Conservation (phyloP, 2,329 filamentous ascomycete species). For the Escovopsis sp. region DNA sequence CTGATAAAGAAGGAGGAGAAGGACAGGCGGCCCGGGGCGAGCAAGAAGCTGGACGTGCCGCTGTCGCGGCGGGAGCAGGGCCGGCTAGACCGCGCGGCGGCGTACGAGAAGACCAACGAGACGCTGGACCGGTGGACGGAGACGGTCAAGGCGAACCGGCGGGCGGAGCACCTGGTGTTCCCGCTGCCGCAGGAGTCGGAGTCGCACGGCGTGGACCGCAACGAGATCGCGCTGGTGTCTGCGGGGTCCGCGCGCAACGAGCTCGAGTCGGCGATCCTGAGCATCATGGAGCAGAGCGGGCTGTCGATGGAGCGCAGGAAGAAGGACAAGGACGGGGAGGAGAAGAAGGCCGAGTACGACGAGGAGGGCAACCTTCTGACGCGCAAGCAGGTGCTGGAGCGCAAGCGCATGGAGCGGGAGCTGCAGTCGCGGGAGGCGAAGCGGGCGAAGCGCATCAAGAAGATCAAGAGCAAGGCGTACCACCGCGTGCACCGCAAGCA, state of each 20-base stretch:
- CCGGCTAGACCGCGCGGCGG: constrained; percentile 63
- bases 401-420: constrained; percentile 69
- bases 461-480: constrained; percentile 97
- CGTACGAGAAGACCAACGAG: constrained; percentile 83
- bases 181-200: constrained; percentile 63
- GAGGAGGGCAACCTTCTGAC: constrained; percentile 60
- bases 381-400: constrained; percentile 53
- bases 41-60: constrained; percentile 65
- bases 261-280: constrained; percentile 72
- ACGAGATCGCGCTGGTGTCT: constrained; percentile 50
- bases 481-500: constrained; percentile 80
- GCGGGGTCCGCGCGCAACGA: constrained; percentile 53
- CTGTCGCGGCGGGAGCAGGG: constrained; percentile 78
- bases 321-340: constrained; percentile 42
- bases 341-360: constrained; percentile 47
- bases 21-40: constrained; percentile 26
- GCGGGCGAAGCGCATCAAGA: constrained; percentile 84
- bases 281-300: constrained; percentile 81
- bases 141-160: constrained; percentile 85
- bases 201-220: constrained; percentile 42
- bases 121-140: constrained; percentile 85
- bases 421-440: constrained; percentile 79
- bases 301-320: constrained; percentile 39
- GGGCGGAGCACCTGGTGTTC: constrained; percentile 81
- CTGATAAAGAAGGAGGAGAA: constrained; percentile 52